Evolutionary conservation across 306 rosid genomes (phyloP).

Genomic region (Astragalus membranaceus): DNA sequence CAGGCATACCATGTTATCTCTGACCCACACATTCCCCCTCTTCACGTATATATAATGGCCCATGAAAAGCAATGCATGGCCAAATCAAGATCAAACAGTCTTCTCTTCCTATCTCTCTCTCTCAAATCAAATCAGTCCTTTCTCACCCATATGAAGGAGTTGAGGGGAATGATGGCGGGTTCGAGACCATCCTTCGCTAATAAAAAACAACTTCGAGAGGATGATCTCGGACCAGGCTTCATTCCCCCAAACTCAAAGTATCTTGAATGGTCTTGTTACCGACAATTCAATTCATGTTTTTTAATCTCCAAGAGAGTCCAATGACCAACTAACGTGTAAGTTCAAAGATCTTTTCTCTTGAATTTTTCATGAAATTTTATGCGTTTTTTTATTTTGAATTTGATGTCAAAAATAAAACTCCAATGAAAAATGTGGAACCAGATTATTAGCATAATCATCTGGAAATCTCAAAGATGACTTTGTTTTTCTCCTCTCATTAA

Average conservation of each 20-base stretch:
- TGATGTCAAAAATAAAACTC: not conserved
- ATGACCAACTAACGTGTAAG: conserved; percentile 23
- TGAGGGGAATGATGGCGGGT: conserved; percentile 97
- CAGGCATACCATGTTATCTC: conserved; percentile 29
- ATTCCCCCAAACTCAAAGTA: conserved; percentile 71
- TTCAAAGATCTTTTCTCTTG: not conserved
- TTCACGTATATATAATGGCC: conserved; percentile 72
- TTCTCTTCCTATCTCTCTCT: conserved; percentile 18
- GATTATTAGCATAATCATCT: not conserved
- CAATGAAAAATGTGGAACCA: not conserved
- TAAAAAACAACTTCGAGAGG: not conserved
- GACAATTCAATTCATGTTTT: conserved; percentile 3
- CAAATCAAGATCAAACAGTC: conserved; percentile 38
- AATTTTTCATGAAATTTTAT: not conserved
- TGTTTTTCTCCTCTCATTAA: not conserved
- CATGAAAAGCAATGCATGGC: conserved; percentile 73
- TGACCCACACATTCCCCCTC: conserved; percentile 39
- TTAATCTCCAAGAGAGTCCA: not conserved
- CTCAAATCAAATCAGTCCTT: conserved; percentile 22
- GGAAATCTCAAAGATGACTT: not conserved
- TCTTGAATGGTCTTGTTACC: not conserved
- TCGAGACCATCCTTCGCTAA: conserved; percentile 58
- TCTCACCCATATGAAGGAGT: conserved; percentile 31
- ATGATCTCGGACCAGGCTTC: conserved; percentile 99
- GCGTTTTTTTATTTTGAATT: not conserved